These are phyloP conservation scores for Echria macrotheca DNA, from an alignment of 495 filamentous ascomycete genomes.

Conservation along the genomic window DNA sequence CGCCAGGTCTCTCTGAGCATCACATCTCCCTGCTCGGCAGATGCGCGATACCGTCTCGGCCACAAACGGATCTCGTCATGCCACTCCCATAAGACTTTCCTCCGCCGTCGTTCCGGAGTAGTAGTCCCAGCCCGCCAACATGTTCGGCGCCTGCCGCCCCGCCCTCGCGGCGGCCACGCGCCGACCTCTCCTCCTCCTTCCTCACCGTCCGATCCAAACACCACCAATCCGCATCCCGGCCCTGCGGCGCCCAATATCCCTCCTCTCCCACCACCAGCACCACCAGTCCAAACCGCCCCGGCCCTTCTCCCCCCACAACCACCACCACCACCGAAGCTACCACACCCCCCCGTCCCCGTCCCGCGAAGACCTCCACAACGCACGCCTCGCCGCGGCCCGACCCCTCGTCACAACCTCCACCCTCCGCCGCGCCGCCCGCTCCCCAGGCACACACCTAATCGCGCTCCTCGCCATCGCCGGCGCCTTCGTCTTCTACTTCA, in stretches of 20 bases:
- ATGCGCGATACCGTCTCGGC: too few species aligned
- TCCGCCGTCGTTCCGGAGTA: too few species aligned
- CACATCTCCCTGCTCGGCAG: too few species aligned
- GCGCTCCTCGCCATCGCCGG: constrained; percentile 29
- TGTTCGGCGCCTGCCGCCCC: neutral
- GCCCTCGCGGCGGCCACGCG: neutral
- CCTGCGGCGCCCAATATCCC: neutral
- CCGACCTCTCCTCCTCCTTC: neutral
- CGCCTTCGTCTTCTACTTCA: constrained; percentile 55
- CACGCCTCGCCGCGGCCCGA: constrained; percentile 28
- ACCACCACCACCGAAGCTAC: neutral
- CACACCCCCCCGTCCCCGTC: neutral
- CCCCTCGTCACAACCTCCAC: constrained; percentile 34
- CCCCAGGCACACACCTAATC: constrained; percentile 30
- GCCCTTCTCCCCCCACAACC: neutral
- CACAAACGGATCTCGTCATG: too few species aligned
- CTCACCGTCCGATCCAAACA: too few species aligned
- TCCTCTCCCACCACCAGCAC: neutral
- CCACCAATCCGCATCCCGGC: too few species aligned
- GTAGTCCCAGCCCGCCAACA: neutral
- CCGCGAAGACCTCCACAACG: constrained; percentile 13
- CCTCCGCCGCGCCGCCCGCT: constrained; percentile 19
- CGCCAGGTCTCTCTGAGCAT: neutral
- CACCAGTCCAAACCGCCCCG: neutral
- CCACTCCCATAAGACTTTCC: too few species aligned